Evolutionary conservation across 1,139 yeast species (phyloP), one percentile per base, ranked within the genome.

Genomic region (Protomyces gravidus): DNA sequence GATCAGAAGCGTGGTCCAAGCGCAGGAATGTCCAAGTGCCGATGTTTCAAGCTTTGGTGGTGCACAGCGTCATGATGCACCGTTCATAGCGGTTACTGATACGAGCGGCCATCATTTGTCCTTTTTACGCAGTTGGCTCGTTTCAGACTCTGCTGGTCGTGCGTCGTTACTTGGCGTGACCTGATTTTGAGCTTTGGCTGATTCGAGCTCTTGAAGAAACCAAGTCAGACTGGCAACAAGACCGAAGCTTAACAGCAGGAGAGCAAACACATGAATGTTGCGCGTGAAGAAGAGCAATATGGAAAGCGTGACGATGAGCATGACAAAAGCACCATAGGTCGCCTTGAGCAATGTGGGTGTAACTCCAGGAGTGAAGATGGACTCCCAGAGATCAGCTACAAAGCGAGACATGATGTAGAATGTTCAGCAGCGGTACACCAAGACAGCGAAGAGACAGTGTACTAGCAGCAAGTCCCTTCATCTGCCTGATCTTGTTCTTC

Each of bases 301-400:
- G 1, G 75, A 64, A 65, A 90, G 76, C 1, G 90, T 76, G 6
- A 73, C 39, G 15, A 79, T 68, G 61, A 87, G 75, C 9, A 82
- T 74, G 1, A 76, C 74, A 68, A 87, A 87, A 1, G 92, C 82
- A 0, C 73, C 76, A 68, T 87, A 94, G 0, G 94, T 86, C 7
- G 97, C 97, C 46, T 79, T 77, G 17, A 89, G 77, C 58, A 92
- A 78, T 0, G 95, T 89, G 0, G 97, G 97, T 0, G 92, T 81
- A 0, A 95, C 82, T 0, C 98, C 98, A 1, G 97, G 97, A n/a
- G 90, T 85, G 72, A 90, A 86, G 30, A 92, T 81, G 5, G 96
- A 86, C 63, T 86, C 84, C 97, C 97, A 90, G 52, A 92, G 78
- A 36, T 86, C 95, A 25, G 74, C 78, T 45, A 86, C 32, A 67